Conservation (phyloP, 2,329 filamentous ascomycete genomes). For the Aspergillus transmontanensis region DNA sequence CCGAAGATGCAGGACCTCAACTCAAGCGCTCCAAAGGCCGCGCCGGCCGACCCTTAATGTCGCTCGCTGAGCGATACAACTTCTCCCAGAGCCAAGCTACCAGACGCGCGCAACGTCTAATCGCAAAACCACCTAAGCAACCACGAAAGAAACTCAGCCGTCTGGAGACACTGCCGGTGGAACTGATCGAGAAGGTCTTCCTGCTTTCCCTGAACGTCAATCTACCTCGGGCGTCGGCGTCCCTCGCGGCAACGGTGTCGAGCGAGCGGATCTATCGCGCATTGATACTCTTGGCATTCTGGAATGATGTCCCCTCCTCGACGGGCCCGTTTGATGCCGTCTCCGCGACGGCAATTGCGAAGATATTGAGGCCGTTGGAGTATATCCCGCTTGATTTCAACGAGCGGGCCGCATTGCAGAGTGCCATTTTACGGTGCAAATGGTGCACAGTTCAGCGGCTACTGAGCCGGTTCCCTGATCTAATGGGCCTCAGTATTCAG, state of each 20-base stretch:
- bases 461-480: slow-evolving; percentile 33
- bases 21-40: slow-evolving; percentile 13
- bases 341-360: slow-evolving; percentile 24
- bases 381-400: slow-evolving; percentile 32
- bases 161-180: slow-evolving; percentile 52
- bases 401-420: slow-evolving; percentile 38
- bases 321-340: background rate
- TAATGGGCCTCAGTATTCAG: slow-evolving; percentile 38
- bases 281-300: slow-evolving; percentile 46
- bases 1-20: slow-evolving; percentile 1
- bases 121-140: slow-evolving; percentile 9
- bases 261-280: slow-evolving; percentile 44
- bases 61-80: slow-evolving; percentile 7
- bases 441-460: slow-evolving; percentile 45
- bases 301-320: slow-evolving; percentile 28
- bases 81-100: slow-evolving; percentile 15
- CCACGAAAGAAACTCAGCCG: slow-evolving; percentile 26
- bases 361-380: slow-evolving; percentile 38
- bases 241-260: slow-evolving; percentile 43
- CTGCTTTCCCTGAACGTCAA: slow-evolving; percentile 50
- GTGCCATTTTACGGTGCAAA: slow-evolving; percentile 35
- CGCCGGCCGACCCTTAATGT: slow-evolving; percentile 20
- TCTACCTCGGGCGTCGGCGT: slow-evolving; percentile 45
- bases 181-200: slow-evolving; percentile 58
- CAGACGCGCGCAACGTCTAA: slow-evolving; percentile 18